Percentiles rank a stretch among this genome's conserved stretches.
Conservation (phyloP, 495 filamentous ascomycete genomes). For the Hypoxylon crocopeplum region DNA sequence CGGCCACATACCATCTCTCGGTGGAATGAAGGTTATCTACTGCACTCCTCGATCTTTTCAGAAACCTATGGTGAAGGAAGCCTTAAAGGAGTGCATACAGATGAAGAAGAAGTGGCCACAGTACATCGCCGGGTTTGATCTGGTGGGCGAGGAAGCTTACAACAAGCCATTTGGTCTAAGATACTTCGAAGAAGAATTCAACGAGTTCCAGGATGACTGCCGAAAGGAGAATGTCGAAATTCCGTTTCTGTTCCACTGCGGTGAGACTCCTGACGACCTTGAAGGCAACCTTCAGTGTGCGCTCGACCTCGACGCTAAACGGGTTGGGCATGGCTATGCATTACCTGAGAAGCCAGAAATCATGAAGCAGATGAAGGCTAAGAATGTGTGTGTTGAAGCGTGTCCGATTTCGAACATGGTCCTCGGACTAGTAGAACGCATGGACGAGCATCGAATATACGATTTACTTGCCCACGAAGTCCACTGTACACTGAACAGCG, state of each 20-base stretch:
- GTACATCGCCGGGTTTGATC: slow-evolving; percentile 82
- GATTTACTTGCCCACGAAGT: slow-evolving; percentile 58
- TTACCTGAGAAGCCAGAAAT: slow-evolving; percentile 86
- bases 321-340: slow-evolving; percentile 93
- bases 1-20: slow-evolving; percentile 36
- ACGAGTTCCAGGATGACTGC: slow-evolving; percentile 81
- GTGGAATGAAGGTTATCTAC: slow-evolving; percentile 60
- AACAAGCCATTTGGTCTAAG: slow-evolving; percentile 71
- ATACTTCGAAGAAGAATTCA: slow-evolving; percentile 76
- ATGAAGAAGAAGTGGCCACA: slow-evolving; percentile 74
- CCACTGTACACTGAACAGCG: slow-evolving; percentile 60
- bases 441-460: slow-evolving; percentile 58
- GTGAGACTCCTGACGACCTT: slow-evolving; percentile 80
- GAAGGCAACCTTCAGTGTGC: slow-evolving; percentile 91
- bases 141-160: slow-evolving; percentile 79
- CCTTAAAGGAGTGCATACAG: slow-evolving; percentile 78
- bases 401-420: slow-evolving; percentile 93
- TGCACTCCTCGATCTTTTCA: slow-evolving; percentile 62
- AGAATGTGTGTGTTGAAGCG: slow-evolving; percentile 82
- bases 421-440: slow-evolving; percentile 55
- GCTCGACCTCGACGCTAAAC: slow-evolving; percentile 78
- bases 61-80: slow-evolving; percentile 64
- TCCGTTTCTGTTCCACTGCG: slow-evolving; percentile 96
- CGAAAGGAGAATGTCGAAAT: slow-evolving; percentile 72
- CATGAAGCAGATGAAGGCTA: slow-evolving; percentile 80